Percentiles rank a stretch among this genome's conserved stretches.
These are phyloP conservation scores for Nowakowskiella sp. DNA, from an alignment of 192 early-diverging fungal genomes.

Conservation along the genomic window DNA sequence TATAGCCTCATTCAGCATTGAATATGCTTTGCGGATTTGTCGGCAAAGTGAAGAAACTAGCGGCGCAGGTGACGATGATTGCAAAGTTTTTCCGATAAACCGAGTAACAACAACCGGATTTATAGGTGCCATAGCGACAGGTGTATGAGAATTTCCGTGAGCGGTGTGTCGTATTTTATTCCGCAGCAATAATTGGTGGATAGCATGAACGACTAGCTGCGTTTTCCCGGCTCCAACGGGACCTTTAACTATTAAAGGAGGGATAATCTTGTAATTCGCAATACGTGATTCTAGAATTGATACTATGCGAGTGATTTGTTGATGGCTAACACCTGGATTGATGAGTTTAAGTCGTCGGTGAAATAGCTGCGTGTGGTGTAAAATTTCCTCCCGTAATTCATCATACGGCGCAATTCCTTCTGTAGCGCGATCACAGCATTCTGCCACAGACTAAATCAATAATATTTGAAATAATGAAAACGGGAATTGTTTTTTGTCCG, in stretches of 20 bases:
- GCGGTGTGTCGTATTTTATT: slow-evolving; percentile 7
- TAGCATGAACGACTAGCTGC: slow-evolving; percentile 12
- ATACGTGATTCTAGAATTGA: too few relatives aligned
- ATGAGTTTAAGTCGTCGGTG: not conserved
- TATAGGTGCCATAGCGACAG: too few relatives aligned
- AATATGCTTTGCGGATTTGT: slow-evolving; percentile 12
- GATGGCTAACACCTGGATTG: too few relatives aligned
- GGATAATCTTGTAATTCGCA: slow-evolving; percentile 23
- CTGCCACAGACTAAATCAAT: too few relatives aligned
- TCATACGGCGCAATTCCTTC: too few relatives aligned
- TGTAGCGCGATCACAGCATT: too few relatives aligned
- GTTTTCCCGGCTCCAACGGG: slow-evolving; percentile 9
- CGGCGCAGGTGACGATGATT: slow-evolving; percentile 7
- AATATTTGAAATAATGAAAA: too few relatives aligned
- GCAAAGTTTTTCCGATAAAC: slow-evolving; percentile 16
- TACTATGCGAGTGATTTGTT: slow-evolving; percentile 8
- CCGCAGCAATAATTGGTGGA: slow-evolving; percentile 14
- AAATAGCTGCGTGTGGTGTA: slow-evolving; percentile 12
- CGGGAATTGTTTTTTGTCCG: too few relatives aligned
- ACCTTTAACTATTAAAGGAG: slow-evolving; percentile 12
- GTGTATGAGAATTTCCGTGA: too few relatives aligned
- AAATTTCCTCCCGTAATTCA: slow-evolving; percentile 14
- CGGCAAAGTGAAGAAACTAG: slow-evolving; percentile 14
- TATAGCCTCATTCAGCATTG: too few relatives aligned
- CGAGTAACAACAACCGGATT: slow-evolving; percentile 7